Evolutionary conservation across 208 protist species (phyloP), one percentile per base, ranked within the genome.

Genomic region (Porcisia deanei): DNA sequence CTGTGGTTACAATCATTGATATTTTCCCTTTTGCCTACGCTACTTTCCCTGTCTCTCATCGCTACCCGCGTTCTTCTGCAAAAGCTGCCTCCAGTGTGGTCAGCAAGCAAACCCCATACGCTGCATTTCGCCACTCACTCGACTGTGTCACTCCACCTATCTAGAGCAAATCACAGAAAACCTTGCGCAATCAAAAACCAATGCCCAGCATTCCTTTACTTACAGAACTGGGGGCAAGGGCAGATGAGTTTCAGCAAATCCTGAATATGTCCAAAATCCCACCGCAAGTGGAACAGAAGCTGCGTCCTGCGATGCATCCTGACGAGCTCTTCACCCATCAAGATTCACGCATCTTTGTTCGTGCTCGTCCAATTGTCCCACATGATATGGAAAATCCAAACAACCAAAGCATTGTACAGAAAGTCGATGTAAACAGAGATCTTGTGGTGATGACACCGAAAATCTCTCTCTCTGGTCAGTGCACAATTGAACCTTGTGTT

Each of bases 121-220:
- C 63, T 52, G 63, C 63, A 34, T 52, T 10, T 52, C 41, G 41
- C 9, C 41, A 52, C 41, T 52, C 14, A 49, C 41, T 67, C 41
- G 0, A 52, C 63, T 67, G 7, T 25, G n/a, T 30, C 45, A 25
- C 47, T 2, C 14, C 37, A 43, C 49, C 2, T 41, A 39, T 43
- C 30, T 57, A 45, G 53, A 59, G 8, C 6, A 61, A 61, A 37
- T 12, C 25, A 47, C 41, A 14, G 53, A 57, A 54, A 68, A 18
- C 10, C 65, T 57, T 52, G 25, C 14, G 12, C 20, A 71, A 53
- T 4, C 1, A n/a, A 20, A 39, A 30, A 30, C 52, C 39, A 30
- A 95, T 97, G 91, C 91, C 93, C 3, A 97, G 89, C 72, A 94
- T 97, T 79, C 93, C 93, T 4, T 82, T 97, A 45, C 83, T 96